Evolutionary conservation across 345 rosid genomes (phyloP), one percentile per base, ranked within the genome.

Genomic region (sweet orange (Citrus sinensis)): DNA sequence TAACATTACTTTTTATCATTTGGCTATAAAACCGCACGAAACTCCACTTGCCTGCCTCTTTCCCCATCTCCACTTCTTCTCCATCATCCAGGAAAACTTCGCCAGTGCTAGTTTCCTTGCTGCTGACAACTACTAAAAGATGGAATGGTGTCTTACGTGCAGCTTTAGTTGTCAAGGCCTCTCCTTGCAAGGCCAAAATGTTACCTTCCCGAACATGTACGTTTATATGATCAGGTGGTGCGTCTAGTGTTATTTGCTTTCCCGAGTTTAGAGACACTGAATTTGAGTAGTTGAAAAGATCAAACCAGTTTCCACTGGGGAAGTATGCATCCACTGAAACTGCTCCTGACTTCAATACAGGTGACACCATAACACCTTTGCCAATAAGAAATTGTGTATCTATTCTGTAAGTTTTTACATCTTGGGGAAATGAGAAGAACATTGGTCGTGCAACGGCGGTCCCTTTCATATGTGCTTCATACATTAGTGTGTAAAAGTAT

Each of bases 381-480:
- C 74, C 61, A 7, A 46, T 49, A 11, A 46, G 42, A 69, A 42
- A 19, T 20, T 24, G 73, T 34, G 69, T 16, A 65, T 34, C 37
- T 35, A 65, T 65, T 34, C 40, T 37, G 22, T 65, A 65, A 65
- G 69, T 65, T 65, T 65, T 65, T 9, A 22, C 22, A 65, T 65
- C 69, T 19, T 34, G 69, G 9, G 69, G 46, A 37, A 65, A 65
- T 2, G 69, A 65, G 10, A 65, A 65, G 42, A 65, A 65, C 2
- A 65, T 22, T n/a, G 69, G 69, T 34, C 69, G 40, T 34, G 69
- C 25, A 34, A 65, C 4, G 24, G 69, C 16, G 69, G 14, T 65
- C 22, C 69, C 69, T 34, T 65, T 34, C 2, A 6, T 65, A 32
- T 78, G 85, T 39, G 91, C 87, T 71, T 82, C 86, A 32, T 68